Evolutionary conservation across 140 eudicot genomes (phyloP), one percentile per base, ranked within the genome.

Genomic region (Stevia rebaudiana): DNA sequence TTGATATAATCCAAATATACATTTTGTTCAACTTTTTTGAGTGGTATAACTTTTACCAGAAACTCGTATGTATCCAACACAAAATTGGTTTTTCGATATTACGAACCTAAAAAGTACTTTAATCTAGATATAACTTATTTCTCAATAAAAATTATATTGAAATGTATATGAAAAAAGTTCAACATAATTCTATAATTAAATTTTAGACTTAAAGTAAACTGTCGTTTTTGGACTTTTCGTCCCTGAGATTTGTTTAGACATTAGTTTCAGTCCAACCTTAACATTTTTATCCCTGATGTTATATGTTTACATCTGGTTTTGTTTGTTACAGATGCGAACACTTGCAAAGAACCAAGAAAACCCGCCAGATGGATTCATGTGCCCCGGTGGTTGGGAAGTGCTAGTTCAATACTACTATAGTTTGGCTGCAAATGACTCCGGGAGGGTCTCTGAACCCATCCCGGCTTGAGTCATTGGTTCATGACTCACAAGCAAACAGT

Each of bases 301-400:
- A 28, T 36, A 24, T 24, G 59, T 24, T 25, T 24, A 58, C 55
- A 49, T 72, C n/a, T 33, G 56, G 35, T 55, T 8, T 21, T 57
- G 41, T 30, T 57, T 46, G 47, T 33, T 39, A 8, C 79, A 84
- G 90, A 84, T 84, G 90, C 75, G 90, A 33, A 60, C 90, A 6
- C 86, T 80, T 63, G 90, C 90, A 0, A 84, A 78, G 81, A 80
- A 75, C 70, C 76, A 65, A 62, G 86, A 84, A 63, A 84, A 70
- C 74, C 90, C 90, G 10, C 90, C 90, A 15, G 80, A 84, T 74
- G 90, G 90, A 52, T 84, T 84, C 46, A 81, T 84, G 87, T 81
- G 83, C 52, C 87, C 87, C 4, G 87, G 85, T 30, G 92, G 92
- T 39, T 84, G 92, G 92, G 63, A 81, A 65, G 92, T 84, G 23